Base-by-base conservation (phyloP, 768 basidiomycete species). In the Leccinum subtestaceum region DNA sequence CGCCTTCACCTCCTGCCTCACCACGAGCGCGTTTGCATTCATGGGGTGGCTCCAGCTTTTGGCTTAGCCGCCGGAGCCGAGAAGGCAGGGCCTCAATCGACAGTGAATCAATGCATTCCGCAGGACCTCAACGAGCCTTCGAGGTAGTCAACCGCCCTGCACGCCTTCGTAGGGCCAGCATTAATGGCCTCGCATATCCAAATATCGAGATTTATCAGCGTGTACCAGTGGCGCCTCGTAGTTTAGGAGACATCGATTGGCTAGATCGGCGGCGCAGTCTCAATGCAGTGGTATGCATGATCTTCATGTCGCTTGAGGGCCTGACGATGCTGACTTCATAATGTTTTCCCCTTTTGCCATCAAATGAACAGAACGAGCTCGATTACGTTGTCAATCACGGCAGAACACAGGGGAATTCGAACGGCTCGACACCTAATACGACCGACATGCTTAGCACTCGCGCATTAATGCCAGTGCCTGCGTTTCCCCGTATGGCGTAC, bases 171-270 rank as follows among this genome's bases (percentile, higher is more conserved):
- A 83, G 83, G 76, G 80, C 72, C 15, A 82, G 80, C 50, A 74
- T 66, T 21, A 76, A 78, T 40, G 78, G 78, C 29, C 70, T 79
- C 21, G 69, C 72, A 29, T 76, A 72, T 48, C 70, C 66, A 68
- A 74, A 60, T 77, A 84, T 63, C 81, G 79, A 55, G 75, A 76
- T 52, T 45, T 80, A 68, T 78, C 86, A 66, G 61, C 78, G 69
- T 67, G 74, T 70, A 65, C 81, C 66, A 67, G 76, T 60, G 40
- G 70, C 78, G 15, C 77, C 82, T 31, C 77, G 83, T 57, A 85
- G 81, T 60, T 74, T 91, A 40, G 83, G 84, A 31, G 89, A 93
- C 67, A 77, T 89, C 52, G 89, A 89, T 67, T 93, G 91, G 91
- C 75, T 91, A 34, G 81, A 87, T 57, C 82, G 87, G 53, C 79